These are phyloP conservation scores for Ajuga chamaepitys DNA, from an alignment of 257 asterid species.

Conservation along the genomic window DNA sequence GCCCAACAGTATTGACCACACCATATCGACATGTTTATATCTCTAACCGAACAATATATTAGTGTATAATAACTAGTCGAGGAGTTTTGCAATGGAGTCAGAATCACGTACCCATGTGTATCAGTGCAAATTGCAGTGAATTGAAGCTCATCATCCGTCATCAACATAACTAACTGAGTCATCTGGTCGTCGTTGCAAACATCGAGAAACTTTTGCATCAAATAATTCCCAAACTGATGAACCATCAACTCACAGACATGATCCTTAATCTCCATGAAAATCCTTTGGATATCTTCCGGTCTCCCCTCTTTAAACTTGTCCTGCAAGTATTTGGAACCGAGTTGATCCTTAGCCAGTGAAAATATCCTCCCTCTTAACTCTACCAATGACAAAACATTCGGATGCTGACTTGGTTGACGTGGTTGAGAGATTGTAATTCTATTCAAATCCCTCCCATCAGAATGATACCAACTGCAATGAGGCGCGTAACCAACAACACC, in stretches of 20 bases:
- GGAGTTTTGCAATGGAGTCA: no score
- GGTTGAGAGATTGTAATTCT: no score
- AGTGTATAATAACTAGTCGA: no score
- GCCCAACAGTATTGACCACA: no score
- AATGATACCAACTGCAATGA: no score
- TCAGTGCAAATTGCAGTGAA: no score
- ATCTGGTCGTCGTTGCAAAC: constrained; percentile 30
- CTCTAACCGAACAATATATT: no score
- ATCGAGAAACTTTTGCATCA: constrained; percentile 35
- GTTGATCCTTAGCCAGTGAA: constrained; percentile 31
- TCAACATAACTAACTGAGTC: constrained; percentile 15
- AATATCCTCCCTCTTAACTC: constrained; percentile 36
- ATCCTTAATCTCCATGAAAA: constrained; percentile 38
- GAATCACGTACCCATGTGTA: no score
- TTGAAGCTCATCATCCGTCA: constrained; percentile 22
- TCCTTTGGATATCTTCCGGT: constrained; percentile 25
- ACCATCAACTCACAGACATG: constrained; percentile 42
- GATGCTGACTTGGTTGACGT: no score
- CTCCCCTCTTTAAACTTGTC: constrained; percentile 33
- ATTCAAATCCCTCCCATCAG: no score
- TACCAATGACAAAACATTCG: constrained; percentile 7
- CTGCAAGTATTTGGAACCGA: constrained; percentile 44
- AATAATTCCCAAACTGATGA: constrained; percentile 39
- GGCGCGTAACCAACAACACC: no score
- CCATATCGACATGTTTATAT: no score